Conservation (phyloP, 2,329 filamentous ascomycete species). For the Akanthomyces uredinophilus region DNA sequence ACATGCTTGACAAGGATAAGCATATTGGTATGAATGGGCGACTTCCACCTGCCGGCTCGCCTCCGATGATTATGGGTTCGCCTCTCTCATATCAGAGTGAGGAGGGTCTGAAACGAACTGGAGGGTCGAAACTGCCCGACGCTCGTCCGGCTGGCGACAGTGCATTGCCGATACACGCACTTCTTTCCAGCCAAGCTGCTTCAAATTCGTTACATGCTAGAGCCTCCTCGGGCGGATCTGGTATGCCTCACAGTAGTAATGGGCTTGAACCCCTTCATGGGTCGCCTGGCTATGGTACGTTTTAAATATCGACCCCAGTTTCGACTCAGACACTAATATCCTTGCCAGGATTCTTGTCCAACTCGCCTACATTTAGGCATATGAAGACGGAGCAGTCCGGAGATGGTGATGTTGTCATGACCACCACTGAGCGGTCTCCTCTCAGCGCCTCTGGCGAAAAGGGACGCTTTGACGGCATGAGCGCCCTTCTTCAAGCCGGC, state of each 20-base stretch:
- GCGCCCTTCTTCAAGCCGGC: conserved; percentile 52
- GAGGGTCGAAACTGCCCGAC: conserved; percentile 18
- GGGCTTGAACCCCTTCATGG: not conserved
- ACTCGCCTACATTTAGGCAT: conserved; percentile 28
- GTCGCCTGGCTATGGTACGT: conserved; percentile 31
- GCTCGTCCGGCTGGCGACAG: conserved; percentile 44
- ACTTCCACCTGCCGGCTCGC: not conserved
- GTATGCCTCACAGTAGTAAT: conserved; percentile 21
- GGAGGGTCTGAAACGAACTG: not conserved
- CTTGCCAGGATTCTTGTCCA: conserved; percentile 28
- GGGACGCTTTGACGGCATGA: conserved; percentile 50
- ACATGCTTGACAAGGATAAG: conserved; percentile 39
- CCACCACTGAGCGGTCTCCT: conserved; percentile 20
- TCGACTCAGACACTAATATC: conserved; percentile 25
- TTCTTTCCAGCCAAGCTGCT: conserved; percentile 38
- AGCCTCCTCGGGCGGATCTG: conserved; percentile 6
- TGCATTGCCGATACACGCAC: conserved; percentile 49
- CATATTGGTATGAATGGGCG: not conserved
- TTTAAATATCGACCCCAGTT: conserved; percentile 14
- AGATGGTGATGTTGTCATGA: conserved; percentile 30
- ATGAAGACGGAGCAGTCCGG: conserved; percentile 26
- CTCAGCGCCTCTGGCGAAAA: conserved; percentile 26
- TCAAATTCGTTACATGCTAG: conserved; percentile 15
- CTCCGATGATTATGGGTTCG: not conserved
- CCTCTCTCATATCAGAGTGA: not conserved